These are phyloP conservation scores for Fraxinus dipetala DNA, from an alignment of 305 asterid species.

Conservation along the genomic window DNA sequence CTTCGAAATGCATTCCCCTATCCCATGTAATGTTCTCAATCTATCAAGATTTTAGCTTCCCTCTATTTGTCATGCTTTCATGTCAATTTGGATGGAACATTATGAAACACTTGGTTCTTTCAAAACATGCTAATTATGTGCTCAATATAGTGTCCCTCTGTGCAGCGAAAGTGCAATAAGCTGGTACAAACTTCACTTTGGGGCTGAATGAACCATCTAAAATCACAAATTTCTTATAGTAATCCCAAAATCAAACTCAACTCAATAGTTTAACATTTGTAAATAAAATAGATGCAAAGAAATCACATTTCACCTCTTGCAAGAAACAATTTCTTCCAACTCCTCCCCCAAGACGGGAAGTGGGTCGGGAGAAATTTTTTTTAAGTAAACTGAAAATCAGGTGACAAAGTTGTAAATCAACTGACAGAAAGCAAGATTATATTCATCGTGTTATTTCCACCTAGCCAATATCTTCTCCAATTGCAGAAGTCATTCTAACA, in stretches of 20 bases:
- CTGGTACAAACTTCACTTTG: constrained; percentile 8
- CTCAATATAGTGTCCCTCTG: constrained; percentile 5
- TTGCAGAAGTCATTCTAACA: background rate
- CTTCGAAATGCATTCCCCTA: background rate
- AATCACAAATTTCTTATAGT: background rate
- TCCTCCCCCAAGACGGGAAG: background rate
- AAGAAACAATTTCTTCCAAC: background rate
- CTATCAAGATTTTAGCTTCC: background rate
- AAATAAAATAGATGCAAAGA: background rate
- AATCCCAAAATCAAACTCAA: background rate
- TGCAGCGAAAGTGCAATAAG: background rate
- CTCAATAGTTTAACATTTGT: background rate
- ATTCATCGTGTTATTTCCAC: constrained; percentile 9
- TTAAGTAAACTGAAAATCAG: background rate
- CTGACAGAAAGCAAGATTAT: constrained; percentile 10
- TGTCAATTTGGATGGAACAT: background rate
- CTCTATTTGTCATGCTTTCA: constrained; percentile 1
- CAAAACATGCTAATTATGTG: constrained; percentile 5
- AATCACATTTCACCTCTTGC: constrained; percentile 9
- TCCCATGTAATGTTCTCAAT: background rate
- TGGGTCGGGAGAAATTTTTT: background rate
- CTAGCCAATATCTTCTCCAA: background rate
- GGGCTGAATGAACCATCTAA: constrained; percentile 3
- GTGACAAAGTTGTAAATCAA: background rate
- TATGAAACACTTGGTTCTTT: background rate